Percentiles rank a stretch among this genome's conserved stretches.
Evolutionary conservation across 1,139 yeast genomes (phyloP).

Genomic region (Petasospora rhodanensis): DNA sequence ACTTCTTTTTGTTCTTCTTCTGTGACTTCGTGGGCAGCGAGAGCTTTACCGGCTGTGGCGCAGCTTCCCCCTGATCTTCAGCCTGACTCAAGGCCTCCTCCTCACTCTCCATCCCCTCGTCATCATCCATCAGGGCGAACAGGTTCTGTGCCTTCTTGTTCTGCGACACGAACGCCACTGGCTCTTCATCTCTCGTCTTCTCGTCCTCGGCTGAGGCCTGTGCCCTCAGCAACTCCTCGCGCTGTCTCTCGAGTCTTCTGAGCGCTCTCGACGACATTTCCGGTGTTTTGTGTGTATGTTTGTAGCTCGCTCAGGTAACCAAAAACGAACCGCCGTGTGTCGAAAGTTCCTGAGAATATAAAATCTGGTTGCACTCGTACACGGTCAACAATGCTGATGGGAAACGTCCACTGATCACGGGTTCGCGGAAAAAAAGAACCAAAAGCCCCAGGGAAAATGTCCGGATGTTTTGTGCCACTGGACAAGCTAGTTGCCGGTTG

Average conservation of each 20-base stretch:
- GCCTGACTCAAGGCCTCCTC: conserved; percentile 5
- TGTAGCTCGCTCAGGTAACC: too few relatives aligned
- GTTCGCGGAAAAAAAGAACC: too few relatives aligned
- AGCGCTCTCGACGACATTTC: conserved; percentile 68
- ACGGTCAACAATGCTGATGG: too few relatives aligned
- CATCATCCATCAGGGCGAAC: conserved; percentile 26
- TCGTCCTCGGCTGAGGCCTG: conserved; percentile 37
- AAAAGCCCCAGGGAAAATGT: too few relatives aligned
- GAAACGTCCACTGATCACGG: too few relatives aligned
- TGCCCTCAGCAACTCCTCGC: conserved; percentile 28
- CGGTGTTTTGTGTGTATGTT: background rate
- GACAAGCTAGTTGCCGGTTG: too few relatives aligned
- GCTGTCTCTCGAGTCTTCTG: conserved; percentile 44
- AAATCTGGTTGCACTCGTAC: too few relatives aligned
- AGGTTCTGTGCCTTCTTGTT: conserved; percentile 17
- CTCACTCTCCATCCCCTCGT: conserved; percentile 10
- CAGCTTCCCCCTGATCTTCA: conserved; percentile 2
- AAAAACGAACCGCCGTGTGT: too few relatives aligned
- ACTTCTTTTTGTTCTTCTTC: conserved; percentile 21
- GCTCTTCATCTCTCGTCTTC: conserved; percentile 24
- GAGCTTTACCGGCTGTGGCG: conserved; percentile 9
- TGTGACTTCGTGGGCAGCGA: conserved; percentile 16
- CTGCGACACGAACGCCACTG: conserved; percentile 21
- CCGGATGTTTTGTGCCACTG: too few relatives aligned
- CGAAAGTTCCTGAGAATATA: too few relatives aligned